Evolutionary conservation across 2,329 filamentous ascomycete genomes (phyloP).

Genomic region (Colletotrichum destructivum): DNA sequence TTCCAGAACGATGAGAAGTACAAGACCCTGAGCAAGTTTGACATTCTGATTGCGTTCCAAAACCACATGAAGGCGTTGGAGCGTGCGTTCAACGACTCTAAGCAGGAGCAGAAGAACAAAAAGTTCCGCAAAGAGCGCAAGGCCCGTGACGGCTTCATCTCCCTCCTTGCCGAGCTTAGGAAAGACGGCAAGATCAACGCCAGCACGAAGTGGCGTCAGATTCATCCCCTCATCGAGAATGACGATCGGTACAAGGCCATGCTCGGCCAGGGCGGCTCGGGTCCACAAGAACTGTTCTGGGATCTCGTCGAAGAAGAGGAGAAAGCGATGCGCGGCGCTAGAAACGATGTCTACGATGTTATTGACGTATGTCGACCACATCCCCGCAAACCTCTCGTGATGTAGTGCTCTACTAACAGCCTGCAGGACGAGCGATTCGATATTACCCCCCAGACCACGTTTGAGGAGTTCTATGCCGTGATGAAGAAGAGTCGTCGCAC

Average conservation of each 20-base stretch:
- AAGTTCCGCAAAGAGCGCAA: constrained; percentile 88
- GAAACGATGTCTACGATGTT: constrained; percentile 89
- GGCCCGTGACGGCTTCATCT: constrained; percentile 84
- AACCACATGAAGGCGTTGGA: constrained; percentile 95
- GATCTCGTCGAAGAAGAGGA: constrained; percentile 96
- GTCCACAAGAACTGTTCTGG: constrained; percentile 94
- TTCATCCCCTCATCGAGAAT: constrained; percentile 81
- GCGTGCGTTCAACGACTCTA: constrained; percentile 89
- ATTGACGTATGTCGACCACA: constrained; percentile 77
- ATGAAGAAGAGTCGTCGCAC: constrained; percentile 91
- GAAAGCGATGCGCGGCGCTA: constrained; percentile 82
- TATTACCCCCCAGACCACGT: constrained; percentile 86
- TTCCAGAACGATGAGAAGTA: constrained; percentile 90
- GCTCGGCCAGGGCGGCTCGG: constrained; percentile 87
- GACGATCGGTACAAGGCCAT: constrained; percentile 89
- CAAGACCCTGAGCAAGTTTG: constrained; percentile 86
- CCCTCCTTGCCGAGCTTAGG: constrained; percentile 82
- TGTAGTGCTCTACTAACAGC: constrained; percentile 53
- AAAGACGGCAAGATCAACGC: constrained; percentile 87
- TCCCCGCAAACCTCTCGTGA: not conserved
- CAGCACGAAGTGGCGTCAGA: constrained; percentile 89
- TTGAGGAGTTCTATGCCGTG: constrained; percentile 88
- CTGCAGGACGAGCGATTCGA: constrained; percentile 90
- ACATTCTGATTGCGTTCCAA: constrained; percentile 93
- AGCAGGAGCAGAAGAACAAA: constrained; percentile 87